phyloP scores from a whole-genome alignment of 2,329 filamentous ascomycete genomes.

The Keithomyces neogunnii region DNA sequence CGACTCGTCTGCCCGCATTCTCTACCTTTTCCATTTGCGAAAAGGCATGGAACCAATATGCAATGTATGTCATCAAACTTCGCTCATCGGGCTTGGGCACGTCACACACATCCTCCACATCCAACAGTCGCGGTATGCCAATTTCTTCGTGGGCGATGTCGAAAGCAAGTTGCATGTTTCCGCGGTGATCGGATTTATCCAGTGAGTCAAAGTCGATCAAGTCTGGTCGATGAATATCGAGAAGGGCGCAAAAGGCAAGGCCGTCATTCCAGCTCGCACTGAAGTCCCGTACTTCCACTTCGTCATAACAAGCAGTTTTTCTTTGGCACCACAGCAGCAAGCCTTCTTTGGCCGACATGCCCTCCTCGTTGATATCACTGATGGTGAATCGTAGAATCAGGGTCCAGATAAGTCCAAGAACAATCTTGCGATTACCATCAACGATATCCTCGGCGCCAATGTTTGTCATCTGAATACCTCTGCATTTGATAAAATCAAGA shows the following conservation, averaged over 20 bases:
- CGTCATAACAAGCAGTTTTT: slow-evolving; percentile 97
- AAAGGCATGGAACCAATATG: slow-evolving; percentile 99
- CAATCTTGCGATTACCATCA: slow-evolving; percentile 95
- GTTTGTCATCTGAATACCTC: slow-evolving; percentile 95
- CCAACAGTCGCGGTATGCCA: slow-evolving; percentile 88
- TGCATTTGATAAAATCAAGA: slow-evolving; percentile 83
- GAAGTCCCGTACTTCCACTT: slow-evolving; percentile 92
- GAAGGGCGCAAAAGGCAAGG: slow-evolving; percentile 86
- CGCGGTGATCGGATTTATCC: slow-evolving; percentile 87
- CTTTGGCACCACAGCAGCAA: slow-evolving; percentile 94
- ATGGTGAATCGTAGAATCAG: slow-evolving; percentile 97
- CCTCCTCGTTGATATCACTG: slow-evolving; percentile 96
- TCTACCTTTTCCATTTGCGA: slow-evolving; percentile 98
- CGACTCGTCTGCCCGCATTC: slow-evolving; percentile 89
- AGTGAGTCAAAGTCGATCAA: slow-evolving; percentile 93
- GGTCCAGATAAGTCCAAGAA: slow-evolving; percentile 95
- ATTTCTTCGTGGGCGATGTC: slow-evolving; percentile 95
- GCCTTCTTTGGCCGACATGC: slow-evolving; percentile 94
- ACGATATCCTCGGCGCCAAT: slow-evolving; percentile 98
- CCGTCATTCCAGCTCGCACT: slow-evolving; percentile 96
- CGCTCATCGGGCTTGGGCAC: slow-evolving; percentile 93
- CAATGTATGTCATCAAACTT: slow-evolving; percentile 98
- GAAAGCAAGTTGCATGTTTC: slow-evolving; percentile 97
- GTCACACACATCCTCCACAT: slow-evolving; percentile 97
- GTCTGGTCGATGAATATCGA: slow-evolving; percentile 95